Evolutionary conservation across 2,329 filamentous ascomycete genomes (phyloP), one percentile per base, ranked within the genome.

Genomic region (Paramyrothecium sp.): DNA sequence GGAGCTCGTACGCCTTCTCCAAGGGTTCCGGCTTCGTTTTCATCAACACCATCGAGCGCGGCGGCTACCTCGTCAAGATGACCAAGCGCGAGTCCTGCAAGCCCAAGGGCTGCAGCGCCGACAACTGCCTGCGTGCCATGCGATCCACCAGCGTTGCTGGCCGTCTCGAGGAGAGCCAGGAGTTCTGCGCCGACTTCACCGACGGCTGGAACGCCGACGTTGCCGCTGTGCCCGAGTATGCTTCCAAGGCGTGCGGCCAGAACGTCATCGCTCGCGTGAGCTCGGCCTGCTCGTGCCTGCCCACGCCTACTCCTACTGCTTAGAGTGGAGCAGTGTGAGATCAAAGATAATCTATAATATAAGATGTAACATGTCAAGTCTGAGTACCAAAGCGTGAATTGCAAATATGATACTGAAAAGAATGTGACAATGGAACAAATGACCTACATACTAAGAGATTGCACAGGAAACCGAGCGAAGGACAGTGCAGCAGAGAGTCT

Each of bases 161-260:
- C 8, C 51, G 51, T 21, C 51, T 53, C 8, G 51, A 41, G 33
- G 30, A 53, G 33, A 53, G 51, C 33, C 51, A 53, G 33, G 51
- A 53, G 51, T 53, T 53, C 51, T 53, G 51, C 33, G 51, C 23
- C 51, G 51, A 53, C n/a, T 53, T 53, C 51, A 53, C 51, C 51
- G 41, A 41, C 23, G 33, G 23, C 12, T 53, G 30, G 11, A 33
- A 21, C 51, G 51, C 51, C 17, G 51, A 53, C 19, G 51, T 53
- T 17, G 21, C 30, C 11, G 51, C 33, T 20, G 30, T 53, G 26
- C 51, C 51, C 26, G 30, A 38, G 26, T 53, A 53, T 41, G 51
- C 51, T 10, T n/a, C 51, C n/a, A 53, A 22, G 17, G 51, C 51
- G 3, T 53, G 51, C 51, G 26, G 30, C 8, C 26, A 41, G 17